These are phyloP conservation scores for Tylopilus plumbeoviolaceoides DNA, from an alignment of 768 basidiomycete species.

Conservation along the genomic window DNA sequence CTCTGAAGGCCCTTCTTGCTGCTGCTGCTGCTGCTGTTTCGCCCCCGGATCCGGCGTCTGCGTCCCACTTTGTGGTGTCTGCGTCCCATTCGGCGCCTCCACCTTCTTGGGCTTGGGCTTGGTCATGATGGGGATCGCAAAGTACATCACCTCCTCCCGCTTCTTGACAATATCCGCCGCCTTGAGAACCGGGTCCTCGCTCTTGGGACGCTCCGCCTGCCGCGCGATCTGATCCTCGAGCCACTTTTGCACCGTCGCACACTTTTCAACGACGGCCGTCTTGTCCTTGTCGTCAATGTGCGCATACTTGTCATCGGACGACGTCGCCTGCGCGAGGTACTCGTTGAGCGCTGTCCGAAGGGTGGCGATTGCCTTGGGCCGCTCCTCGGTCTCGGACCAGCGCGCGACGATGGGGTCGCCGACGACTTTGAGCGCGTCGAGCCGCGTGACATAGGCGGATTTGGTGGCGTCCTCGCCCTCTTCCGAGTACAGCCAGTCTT, in stretches of 20 bases:
- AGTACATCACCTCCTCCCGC: conserved; percentile 89
- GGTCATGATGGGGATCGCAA: conserved; percentile 85
- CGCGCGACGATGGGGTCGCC: conserved; percentile 87
- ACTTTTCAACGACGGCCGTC: conserved; percentile 82
- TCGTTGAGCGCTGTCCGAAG: conserved; percentile 87
- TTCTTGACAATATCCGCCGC: conserved; percentile 83
- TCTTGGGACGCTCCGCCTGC: conserved; percentile 88
- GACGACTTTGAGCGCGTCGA: conserved; percentile 78
- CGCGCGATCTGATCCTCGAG: conserved; percentile 86
- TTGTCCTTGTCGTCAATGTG: conserved; percentile 92
- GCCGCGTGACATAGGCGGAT: conserved; percentile 84
- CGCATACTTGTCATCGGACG: conserved; percentile 76
- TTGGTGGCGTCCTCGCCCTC: conserved; percentile 95
- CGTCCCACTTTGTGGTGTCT: conserved; percentile 67
- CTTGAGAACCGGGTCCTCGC: conserved; percentile 80
- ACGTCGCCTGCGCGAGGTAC: conserved; percentile 81
- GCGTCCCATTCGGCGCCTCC: conserved; percentile 48
- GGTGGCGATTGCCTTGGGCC: conserved; percentile 63
- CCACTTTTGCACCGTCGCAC: conserved; percentile 91
- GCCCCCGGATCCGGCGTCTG: conserved; percentile 51
- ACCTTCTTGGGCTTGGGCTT: conserved; percentile 88
- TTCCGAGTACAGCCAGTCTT: conserved; percentile 97
- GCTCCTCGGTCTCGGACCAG: conserved; percentile 78
- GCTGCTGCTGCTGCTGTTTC: conserved; percentile 31
- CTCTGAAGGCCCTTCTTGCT: conserved; percentile 51